phyloP scores from a whole-genome alignment of 2,329 filamentous ascomycete genomes.

The Fusarium sp. region DNA sequence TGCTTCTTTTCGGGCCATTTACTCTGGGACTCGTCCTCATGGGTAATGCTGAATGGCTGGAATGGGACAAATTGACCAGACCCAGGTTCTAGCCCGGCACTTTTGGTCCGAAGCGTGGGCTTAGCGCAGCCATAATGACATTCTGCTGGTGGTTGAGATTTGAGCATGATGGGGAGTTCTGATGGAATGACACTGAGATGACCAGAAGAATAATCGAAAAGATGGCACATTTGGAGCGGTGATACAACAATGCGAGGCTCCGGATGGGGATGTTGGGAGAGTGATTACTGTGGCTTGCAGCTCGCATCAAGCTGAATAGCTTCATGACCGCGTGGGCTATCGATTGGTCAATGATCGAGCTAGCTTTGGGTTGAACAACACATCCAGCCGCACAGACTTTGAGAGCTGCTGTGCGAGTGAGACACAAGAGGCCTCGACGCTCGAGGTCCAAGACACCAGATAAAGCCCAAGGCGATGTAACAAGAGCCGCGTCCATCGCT shows the following conservation, averaged over 20 bases:
- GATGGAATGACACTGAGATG: not conserved
- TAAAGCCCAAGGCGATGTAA: conserved; percentile 5
- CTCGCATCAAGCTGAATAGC: not conserved
- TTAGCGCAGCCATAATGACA: conserved; percentile 15
- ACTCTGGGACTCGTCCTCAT: not conserved
- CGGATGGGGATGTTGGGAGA: not conserved
- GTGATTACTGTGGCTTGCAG: not conserved
- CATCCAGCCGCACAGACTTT: conserved; percentile 1
- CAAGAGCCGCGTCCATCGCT: not conserved
- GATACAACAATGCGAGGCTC: no score
- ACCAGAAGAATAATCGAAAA: no score
- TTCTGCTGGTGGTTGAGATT: no score
- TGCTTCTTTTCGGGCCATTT: not conserved
- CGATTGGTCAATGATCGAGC: conserved; percentile 8
- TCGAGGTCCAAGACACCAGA: not conserved
- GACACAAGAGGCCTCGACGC: not conserved
- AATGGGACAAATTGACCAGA: not conserved
- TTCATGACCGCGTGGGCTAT: not conserved
- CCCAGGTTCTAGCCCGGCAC: not conserved
- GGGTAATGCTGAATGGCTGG: not conserved
- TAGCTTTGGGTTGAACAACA: not conserved
- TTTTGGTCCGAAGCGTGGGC: not conserved
- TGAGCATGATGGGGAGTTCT: not conserved
- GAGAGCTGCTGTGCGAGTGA: not conserved
- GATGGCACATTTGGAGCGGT: no score